Conservation (phyloP, 2,329 filamentous ascomycete species). For the Ophiocordyceps sinensis region DNA sequence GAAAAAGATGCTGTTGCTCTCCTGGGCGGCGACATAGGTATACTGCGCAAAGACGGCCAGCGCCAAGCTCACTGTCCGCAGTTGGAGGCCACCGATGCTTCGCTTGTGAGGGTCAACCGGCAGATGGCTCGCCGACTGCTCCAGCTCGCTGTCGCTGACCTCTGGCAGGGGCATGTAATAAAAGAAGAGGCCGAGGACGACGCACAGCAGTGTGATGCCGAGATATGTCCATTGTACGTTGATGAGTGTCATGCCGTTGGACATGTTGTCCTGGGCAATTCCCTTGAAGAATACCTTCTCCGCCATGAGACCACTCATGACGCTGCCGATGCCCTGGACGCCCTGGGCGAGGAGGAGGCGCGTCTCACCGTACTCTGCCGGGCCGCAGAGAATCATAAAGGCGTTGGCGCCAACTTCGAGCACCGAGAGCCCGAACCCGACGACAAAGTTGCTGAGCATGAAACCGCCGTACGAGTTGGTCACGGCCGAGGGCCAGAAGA, state of each 20-base stretch:
- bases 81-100: constrained; percentile 33
- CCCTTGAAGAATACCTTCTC: constrained; percentile 59
- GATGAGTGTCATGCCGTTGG: constrained; percentile 36
- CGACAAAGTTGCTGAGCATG: constrained; percentile 58
- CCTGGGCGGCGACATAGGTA: constrained; percentile 64
- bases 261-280: constrained; percentile 24
- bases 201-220: constrained; percentile 63
- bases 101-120: constrained; percentile 35
- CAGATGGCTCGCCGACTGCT: constrained; percentile 29
- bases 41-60: constrained; percentile 66
- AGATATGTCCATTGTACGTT: constrained; percentile 78
- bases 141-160: constrained; percentile 40
- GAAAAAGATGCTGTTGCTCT: constrained; percentile 48
- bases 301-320: constrained; percentile 58
- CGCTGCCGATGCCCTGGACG: constrained; percentile 60
- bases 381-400: constrained; percentile 58
- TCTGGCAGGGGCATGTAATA: constrained; percentile 55
- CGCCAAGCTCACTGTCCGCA: constrained; percentile 43
- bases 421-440: constrained; percentile 61
- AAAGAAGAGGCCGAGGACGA: constrained; percentile 52
- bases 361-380: constrained; percentile 56
- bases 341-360: constrained; percentile 63
- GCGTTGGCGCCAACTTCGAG: constrained; percentile 74
- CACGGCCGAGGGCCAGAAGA: constrained; percentile 73
- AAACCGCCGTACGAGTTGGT: constrained; percentile 65